These are phyloP conservation scores for Leptodermis oblonga DNA, from an alignment of 257 asterid genomes.

Conservation along the genomic window DNA sequence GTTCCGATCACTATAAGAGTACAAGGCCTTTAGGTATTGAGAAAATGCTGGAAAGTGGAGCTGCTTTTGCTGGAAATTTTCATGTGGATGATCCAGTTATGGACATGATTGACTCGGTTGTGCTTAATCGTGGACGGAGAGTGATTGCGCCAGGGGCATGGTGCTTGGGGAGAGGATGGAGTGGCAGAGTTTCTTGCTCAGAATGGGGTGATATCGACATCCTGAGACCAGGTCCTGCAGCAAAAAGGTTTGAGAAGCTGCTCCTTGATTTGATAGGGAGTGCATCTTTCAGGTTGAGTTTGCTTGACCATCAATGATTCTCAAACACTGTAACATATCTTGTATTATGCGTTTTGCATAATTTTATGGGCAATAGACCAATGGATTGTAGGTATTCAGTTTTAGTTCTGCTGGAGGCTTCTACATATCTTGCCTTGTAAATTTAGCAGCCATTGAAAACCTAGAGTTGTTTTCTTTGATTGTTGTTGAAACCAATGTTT, in stretches of 20 bases:
- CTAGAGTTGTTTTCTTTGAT: too few relatives aligned
- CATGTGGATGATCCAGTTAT: constrained; percentile 21
- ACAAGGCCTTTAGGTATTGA: constrained; percentile 10
- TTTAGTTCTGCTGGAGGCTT: not conserved
- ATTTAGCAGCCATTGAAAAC: too few relatives aligned
- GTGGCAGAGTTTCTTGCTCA: constrained; percentile 30
- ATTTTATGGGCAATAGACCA: not conserved
- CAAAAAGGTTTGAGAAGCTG: constrained; percentile 30
- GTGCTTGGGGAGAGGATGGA: constrained; percentile 37
- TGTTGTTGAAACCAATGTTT: too few relatives aligned
- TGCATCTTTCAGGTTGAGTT: constrained; percentile 14
- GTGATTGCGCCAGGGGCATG: constrained; percentile 39
- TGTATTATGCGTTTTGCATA: not conserved
- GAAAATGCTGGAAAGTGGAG: constrained; percentile 22
- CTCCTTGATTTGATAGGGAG: constrained; percentile 22
- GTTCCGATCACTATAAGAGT: not conserved
- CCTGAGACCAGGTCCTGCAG: constrained; percentile 35
- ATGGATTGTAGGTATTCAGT: not conserved
- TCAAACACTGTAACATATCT: not conserved
- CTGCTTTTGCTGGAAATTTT: constrained; percentile 34
- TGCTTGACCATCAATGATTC: not conserved
- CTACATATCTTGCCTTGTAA: too few relatives aligned
- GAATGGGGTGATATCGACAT: constrained; percentile 33
- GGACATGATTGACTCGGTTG: constrained; percentile 34
- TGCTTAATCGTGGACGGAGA: constrained; percentile 25